A percentile compares a stretch with the other conserved stretches of the same genome.
These are phyloP conservation scores for Colletotrichum simmondsii DNA, from an alignment of 2,329 filamentous ascomycete species.

Conservation along the genomic window DNA sequence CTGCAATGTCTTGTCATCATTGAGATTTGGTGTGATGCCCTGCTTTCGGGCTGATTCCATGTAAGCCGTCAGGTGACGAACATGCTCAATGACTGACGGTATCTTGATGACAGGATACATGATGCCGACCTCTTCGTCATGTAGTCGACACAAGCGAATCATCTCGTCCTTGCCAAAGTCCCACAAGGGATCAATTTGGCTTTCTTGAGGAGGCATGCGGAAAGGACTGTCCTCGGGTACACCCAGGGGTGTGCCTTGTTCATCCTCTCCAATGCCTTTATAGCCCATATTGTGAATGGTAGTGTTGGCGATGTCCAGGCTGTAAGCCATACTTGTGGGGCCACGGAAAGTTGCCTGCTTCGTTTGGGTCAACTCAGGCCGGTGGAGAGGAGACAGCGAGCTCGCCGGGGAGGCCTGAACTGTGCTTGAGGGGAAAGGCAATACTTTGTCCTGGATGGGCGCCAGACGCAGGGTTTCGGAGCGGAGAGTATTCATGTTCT, in stretches of 20 bases:
- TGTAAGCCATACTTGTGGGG: conserved; percentile 87
- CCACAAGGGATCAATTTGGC: conserved; percentile 78
- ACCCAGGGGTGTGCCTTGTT: conserved; percentile 57
- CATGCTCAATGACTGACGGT: conserved; percentile 75
- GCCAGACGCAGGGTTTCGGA: conserved; percentile 59
- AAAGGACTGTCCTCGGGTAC: conserved; percentile 18
- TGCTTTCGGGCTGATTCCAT: conserved; percentile 66
- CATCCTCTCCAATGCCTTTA: conserved; percentile 71
- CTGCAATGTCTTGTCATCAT: conserved; percentile 69
- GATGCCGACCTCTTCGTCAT: conserved; percentile 89
- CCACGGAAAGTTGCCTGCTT: conserved; percentile 79
- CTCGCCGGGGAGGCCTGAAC: conserved; percentile 56
- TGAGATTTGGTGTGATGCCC: conserved; percentile 49
- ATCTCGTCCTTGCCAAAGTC: conserved; percentile 82
- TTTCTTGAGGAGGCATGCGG: conserved; percentile 25
- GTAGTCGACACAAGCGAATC: conserved; percentile 79
- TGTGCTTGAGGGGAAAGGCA: conserved; percentile 48
- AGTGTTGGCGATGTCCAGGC: conserved; percentile 85
- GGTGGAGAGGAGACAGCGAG: conserved; percentile 55
- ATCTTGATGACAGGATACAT: conserved; percentile 92
- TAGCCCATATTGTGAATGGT: conserved; percentile 93
- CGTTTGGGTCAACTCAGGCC: conserved; percentile 58
- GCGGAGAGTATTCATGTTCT: conserved; percentile 76
- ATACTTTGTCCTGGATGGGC: conserved; percentile 54
- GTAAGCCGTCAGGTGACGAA: conserved; percentile 76